A percentile compares a stretch with the other conserved stretches of the same genome.
Evolutionary conservation across 768 basidiomycete species (phyloP).

Genomic region (Kwoniella shandongensis): DNA sequence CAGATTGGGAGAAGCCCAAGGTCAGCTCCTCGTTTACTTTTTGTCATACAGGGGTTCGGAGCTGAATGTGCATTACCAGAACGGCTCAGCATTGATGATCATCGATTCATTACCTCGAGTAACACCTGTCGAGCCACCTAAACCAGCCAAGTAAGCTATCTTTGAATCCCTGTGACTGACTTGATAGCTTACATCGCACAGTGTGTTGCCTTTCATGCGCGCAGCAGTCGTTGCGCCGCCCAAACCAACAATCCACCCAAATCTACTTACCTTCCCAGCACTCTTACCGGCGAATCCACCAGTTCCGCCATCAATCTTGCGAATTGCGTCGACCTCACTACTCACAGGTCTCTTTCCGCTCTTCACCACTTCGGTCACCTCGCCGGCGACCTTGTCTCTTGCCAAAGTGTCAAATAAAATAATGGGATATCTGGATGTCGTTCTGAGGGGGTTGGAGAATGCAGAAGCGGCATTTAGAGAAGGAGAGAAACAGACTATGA

Average conservation of each 20-base stretch:
- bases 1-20: constrained; percentile 17
- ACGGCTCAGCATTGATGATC: constrained; percentile 30
- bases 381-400: constrained; percentile 2
- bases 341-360: constrained; percentile 36
- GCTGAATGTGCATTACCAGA: constrained; percentile 14
- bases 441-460: constrained; percentile 36
- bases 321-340: constrained; percentile 10
- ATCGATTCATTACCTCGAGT: constrained; percentile 37
- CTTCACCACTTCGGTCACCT: background rate
- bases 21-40: constrained; percentile 8
- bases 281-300: constrained; percentile 22
- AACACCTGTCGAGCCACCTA: constrained; percentile 39
- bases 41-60: background rate
- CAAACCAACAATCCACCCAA: constrained; percentile 20
- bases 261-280: constrained; percentile 29
- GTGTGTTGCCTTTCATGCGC: constrained; percentile 31
- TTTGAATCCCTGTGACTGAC: background rate
- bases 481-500: constrained; percentile 42
- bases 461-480: constrained; percentile 30
- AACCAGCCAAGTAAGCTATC: constrained; percentile 32
- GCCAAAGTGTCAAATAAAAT: constrained; percentile 30
- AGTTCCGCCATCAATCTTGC: constrained; percentile 27
- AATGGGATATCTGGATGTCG: constrained; percentile 19
- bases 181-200: constrained; percentile 1
- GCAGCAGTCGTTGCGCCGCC: constrained; percentile 2